Evolutionary conservation across 257 asterid species (phyloP).

Genomic region (Solanum chilense): DNA sequence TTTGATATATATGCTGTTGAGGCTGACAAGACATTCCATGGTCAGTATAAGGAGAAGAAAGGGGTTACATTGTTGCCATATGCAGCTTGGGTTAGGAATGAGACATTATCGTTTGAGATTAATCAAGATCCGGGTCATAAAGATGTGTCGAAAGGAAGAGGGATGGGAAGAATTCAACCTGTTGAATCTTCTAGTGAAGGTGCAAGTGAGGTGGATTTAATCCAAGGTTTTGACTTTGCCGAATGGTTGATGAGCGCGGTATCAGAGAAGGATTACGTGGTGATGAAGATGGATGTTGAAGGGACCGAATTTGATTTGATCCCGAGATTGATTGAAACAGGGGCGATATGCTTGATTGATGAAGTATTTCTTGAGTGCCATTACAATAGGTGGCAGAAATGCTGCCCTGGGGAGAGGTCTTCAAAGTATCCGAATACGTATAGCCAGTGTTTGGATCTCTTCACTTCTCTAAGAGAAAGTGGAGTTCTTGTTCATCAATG

Average conservation of each 20-base stretch:
- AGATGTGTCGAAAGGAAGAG: slow-evolving; percentile 60
- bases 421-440: slow-evolving; percentile 69
- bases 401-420: slow-evolving; percentile 92
- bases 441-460: slow-evolving; percentile 74
- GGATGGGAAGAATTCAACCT: slow-evolving; percentile 94
- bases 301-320: slow-evolving; percentile 93
- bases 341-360: slow-evolving; percentile 85
- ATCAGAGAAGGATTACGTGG: slow-evolving; percentile 65
- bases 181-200: slow-evolving; percentile 41
- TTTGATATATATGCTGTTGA: slow-evolving; percentile 87
- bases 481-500: slow-evolving; percentile 97
- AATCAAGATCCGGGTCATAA: slow-evolving; percentile 67
- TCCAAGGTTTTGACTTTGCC: slow-evolving; percentile 87
- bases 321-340: slow-evolving; percentile 72
- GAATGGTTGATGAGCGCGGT: slow-evolving; percentile 78
- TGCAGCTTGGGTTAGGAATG: slow-evolving; percentile 96
- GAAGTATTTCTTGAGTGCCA: slow-evolving; percentile 95
- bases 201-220: slow-evolving; percentile 54
- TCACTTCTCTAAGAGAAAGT: slow-evolving; percentile 62
- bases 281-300: slow-evolving; percentile 98
- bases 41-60: slow-evolving; percentile 57
- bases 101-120: slow-evolving; percentile 70
- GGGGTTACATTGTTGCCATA: slow-evolving; percentile 79
- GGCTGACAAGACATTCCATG: slow-evolving; percentile 73
- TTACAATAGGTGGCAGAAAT: slow-evolving; percentile 94